Evolutionary conservation across 2,329 filamentous ascomycete species (phyloP), one percentile per base, ranked within the genome.

Genomic region (Elsinoe necatrix): DNA sequence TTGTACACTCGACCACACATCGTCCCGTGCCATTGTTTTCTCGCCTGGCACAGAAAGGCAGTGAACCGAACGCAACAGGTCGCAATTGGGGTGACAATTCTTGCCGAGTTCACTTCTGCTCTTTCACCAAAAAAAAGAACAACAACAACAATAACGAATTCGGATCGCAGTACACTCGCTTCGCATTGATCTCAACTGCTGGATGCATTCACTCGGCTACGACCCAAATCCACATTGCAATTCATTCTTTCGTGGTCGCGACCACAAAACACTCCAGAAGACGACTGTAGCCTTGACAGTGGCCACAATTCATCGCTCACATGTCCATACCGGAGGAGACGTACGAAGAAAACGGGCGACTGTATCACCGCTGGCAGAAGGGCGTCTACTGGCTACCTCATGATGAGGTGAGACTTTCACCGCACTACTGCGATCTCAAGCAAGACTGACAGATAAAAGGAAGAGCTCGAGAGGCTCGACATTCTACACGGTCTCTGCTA

Each of bases 301-400:
- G 34, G 34, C 34, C 14, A 14, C 34, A 37, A n/a, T 11, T 37
- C 34, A 37, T 39, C 20, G 48, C 48, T 29, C 48, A 37, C 48
- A 52, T 52, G 48, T 52, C 48, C 29, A 52, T 52, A 23, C 48
- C 48, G 11, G 48, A 52, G 29, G 60, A 61, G 39, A 58, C 56
- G 55, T 61, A 59, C 43, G 60, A 59, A 47, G 60, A 61, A 29
- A 61, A 61, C 50, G 60, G 60, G 18, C 60, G 60, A 7, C 51
- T 47, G 31, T 61, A 61, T 52, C 60, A 61, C 45, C 39, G 29
- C 16, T 61, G 54, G 54, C 60, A 59, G 29, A 55, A 57, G 34
- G 60, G 60, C 23, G 52, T 59, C 52, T 61, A 61, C 56, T 58
- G 59, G 60, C 59, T 59, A 14, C 60, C 60, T 27, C 58, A 59